A percentile compares a stretch with the other conserved stretches of the same genome.
Evolutionary conservation across 2,329 filamentous ascomycete genomes (phyloP).

Genomic region (Epichloe gansuensis): DNA sequence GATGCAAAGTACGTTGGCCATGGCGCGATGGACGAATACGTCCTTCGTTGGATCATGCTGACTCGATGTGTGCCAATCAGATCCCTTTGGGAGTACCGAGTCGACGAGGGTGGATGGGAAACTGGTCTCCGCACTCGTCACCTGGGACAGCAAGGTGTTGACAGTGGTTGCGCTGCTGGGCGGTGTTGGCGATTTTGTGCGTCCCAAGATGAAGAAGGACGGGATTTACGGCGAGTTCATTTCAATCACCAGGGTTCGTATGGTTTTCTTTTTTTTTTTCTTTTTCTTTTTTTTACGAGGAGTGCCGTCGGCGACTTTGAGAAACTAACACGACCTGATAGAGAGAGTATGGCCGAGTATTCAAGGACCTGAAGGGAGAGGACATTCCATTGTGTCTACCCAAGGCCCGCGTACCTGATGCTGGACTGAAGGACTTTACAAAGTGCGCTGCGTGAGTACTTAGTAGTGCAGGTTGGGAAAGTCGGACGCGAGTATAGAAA

Average conservation of each 20-base stretch:
- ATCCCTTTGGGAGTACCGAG: conserved; percentile 27
- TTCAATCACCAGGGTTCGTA: conserved; percentile 15
- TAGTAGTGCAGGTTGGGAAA: neutral
- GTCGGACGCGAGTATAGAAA: too few relatives aligned
- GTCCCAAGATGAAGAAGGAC: conserved; percentile 24
- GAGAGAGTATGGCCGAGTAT: conserved; percentile 19
- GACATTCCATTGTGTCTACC: conserved; percentile 18
- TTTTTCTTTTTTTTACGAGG: too few relatives aligned
- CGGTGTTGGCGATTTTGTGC: conserved; percentile 25
- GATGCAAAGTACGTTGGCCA: conserved; percentile 26
- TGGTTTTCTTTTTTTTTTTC: rapidly evolving
- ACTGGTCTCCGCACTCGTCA: conserved; percentile 26
- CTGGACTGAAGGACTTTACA: conserved; percentile 17
- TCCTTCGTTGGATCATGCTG: neutral
- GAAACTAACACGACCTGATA: conserved; percentile 3
- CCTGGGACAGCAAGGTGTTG: conserved; percentile 32
- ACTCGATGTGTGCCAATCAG: conserved; percentile 9
- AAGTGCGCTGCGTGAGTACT: neutral
- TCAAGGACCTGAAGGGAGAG: conserved; percentile 18
- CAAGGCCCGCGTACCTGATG: conserved; percentile 12
- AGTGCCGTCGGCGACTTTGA: neutral
- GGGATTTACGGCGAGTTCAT: conserved; percentile 26
- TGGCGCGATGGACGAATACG: neutral
- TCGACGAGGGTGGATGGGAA: conserved; percentile 26
- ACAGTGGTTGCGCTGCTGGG: conserved; percentile 27